These are phyloP conservation scores for Podaxis sp. DNA, from an alignment of 768 basidiomycete genomes.

Conservation along the genomic window DNA sequence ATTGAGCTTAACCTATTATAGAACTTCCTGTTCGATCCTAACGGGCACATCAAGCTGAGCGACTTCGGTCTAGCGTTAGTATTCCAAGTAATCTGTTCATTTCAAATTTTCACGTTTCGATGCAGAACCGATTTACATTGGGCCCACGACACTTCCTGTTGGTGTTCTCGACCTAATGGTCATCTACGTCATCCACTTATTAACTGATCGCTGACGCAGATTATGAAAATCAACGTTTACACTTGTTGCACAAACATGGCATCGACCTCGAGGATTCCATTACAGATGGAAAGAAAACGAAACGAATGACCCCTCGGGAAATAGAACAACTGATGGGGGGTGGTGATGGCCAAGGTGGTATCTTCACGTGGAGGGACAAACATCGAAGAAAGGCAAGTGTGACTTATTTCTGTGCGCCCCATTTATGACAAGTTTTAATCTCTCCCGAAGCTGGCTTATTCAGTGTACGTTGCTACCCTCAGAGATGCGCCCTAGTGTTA, in stretches of 20 bases:
- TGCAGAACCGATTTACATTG: conserved; percentile 88
- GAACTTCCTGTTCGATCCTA: conserved; percentile 95
- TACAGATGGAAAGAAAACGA: conserved; percentile 70
- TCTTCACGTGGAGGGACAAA: conserved; percentile 96
- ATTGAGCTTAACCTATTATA: conserved; percentile 29
- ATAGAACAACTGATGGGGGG: conserved; percentile 83
- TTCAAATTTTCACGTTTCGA: conserved; percentile 17
- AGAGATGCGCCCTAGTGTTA: conserved; percentile 15
- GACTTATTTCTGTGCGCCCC: conserved; percentile 22
- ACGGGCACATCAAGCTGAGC: conserved; percentile 91
- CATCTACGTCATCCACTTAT: conserved; percentile 15
- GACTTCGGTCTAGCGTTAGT: conserved; percentile 96
- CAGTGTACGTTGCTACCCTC: conserved; percentile 58
- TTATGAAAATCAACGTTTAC: conserved; percentile 90
- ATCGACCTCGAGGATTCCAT: conserved; percentile 87
- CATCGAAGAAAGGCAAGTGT: conserved; percentile 77
- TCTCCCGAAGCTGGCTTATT: conserved; percentile 70
- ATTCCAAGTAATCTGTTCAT: conserved; percentile 20
- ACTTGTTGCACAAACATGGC: conserved; percentile 88
- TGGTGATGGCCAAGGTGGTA: conserved; percentile 73
- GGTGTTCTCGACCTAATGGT: conserved; percentile 20
- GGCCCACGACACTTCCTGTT: conserved; percentile 95
- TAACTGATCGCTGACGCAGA: conserved; percentile 44
- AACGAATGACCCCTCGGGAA: conserved; percentile 77
- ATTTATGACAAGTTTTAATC: conserved; percentile 21